These are phyloP conservation scores for Xylariaceae sp. DNA, from an alignment of 2,329 filamentous ascomycete species.

Conservation along the genomic window DNA sequence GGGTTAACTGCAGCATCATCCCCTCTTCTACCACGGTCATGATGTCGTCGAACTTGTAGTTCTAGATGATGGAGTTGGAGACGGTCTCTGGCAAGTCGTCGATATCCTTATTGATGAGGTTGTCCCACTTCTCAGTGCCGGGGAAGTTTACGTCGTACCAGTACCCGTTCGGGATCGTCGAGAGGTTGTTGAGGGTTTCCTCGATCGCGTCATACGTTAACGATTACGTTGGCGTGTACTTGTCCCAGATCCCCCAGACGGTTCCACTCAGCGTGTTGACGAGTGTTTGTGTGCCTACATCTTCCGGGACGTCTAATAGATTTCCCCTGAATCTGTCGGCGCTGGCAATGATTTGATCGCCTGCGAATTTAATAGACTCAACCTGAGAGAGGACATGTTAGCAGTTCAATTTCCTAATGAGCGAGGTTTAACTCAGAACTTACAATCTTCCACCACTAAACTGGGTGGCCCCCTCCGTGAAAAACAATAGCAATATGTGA, in stretches of 20 bases:
- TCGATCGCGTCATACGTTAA: neutral
- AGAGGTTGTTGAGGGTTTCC: neutral
- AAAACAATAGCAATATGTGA: constrained; percentile 65
- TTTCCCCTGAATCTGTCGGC: neutral
- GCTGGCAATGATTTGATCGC: neutral
- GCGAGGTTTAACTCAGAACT: neutral
- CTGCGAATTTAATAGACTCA: neutral
- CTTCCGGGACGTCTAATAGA: neutral
- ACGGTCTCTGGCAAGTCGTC: neutral
- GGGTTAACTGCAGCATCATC: too few species aligned
- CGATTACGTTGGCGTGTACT: neutral
- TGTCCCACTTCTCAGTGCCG: neutral
- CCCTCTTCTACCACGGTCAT: too few species aligned
- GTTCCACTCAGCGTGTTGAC: constrained; percentile 15
- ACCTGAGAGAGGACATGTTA: neutral
- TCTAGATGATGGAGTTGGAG: neutral
- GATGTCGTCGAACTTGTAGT: constrained; percentile 5
- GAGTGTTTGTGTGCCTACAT: constrained; percentile 10
- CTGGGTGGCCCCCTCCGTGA: constrained; percentile 66
- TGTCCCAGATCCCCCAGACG: constrained; percentile 1
- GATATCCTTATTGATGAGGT: neutral
- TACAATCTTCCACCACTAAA: constrained; percentile 53
- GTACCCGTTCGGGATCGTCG: constrained; percentile 7
- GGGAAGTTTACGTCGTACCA: neutral
- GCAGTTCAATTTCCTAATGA: neutral